Percentiles rank a stretch among this genome's conserved stretches.
Conservation (phyloP, 371 early-diverging fungal genomes). For the Mucor plumbeus region DNA sequence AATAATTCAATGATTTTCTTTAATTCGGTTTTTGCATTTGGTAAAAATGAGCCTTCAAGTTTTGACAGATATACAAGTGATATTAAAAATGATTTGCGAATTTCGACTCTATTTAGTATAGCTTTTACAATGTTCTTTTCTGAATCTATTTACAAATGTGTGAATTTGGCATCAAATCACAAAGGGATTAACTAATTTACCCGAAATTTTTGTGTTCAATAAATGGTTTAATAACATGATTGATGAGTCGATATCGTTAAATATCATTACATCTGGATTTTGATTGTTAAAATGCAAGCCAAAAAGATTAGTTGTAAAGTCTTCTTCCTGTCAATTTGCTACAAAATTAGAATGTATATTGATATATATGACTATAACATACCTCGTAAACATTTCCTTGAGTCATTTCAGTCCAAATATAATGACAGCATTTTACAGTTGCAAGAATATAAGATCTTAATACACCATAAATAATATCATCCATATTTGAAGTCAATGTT, state of each 20-base stretch:
- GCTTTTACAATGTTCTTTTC: slow-evolving; percentile 16
- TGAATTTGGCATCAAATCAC: not conserved
- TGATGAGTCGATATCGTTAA: slow-evolving; percentile 58
- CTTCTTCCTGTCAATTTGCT: slow-evolving; percentile 60
- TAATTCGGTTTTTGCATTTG: slow-evolving; percentile 38
- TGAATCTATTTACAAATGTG: not conserved
- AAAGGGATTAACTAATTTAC: not conserved
- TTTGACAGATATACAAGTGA: slow-evolving; percentile 44
- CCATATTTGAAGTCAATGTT: slow-evolving; percentile 14
- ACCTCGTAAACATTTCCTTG: slow-evolving; percentile 69
- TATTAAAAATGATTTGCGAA: slow-evolving; percentile 39
- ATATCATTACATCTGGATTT: slow-evolving; percentile 45
- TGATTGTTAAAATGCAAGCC: slow-evolving; percentile 65
- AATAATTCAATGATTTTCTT: slow-evolving; percentile 2
- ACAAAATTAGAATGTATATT: not conserved
- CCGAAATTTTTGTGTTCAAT: slow-evolving; percentile 7
- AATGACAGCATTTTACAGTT: slow-evolving; percentile 59
- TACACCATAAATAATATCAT: slow-evolving; percentile 46
- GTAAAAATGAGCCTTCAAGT: slow-evolving; percentile 32
- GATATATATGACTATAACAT: not conserved
- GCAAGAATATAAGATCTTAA: slow-evolving; percentile 60
- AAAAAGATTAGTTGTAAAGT: slow-evolving; percentile 70
- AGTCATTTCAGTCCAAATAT: slow-evolving; percentile 67
- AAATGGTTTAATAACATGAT: slow-evolving; percentile 21
- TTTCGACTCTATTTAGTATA: slow-evolving; percentile 34